phyloP scores from a whole-genome alignment of 768 basidiomycete species.

The Fistulinella prunicolor region DNA sequence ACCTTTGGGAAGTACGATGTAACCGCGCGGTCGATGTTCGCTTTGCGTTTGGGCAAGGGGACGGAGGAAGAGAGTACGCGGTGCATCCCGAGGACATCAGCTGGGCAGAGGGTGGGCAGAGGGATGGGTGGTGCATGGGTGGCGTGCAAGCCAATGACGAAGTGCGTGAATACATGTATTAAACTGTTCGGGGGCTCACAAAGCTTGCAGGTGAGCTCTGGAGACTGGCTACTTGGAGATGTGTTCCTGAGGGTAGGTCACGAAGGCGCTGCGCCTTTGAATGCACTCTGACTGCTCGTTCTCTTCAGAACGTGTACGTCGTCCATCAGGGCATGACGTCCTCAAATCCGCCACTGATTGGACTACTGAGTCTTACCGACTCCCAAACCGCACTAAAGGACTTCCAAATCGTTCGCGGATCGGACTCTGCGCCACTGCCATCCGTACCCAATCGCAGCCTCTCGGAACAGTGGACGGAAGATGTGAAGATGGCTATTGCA shows the following conservation, averaged over 20 bases:
- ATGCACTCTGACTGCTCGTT: conserved; percentile 2
- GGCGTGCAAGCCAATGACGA: conserved; percentile 54
- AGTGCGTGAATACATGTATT: conserved; percentile 28
- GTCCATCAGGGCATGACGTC: conserved; percentile 44
- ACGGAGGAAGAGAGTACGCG: conserved; percentile 35
- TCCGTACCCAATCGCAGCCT: conserved; percentile 3
- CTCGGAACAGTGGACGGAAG: conserved; percentile 13
- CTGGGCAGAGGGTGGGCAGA: conserved; percentile 42
- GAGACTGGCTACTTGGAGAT: conserved; percentile 63
- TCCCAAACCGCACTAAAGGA: conserved; percentile 32
- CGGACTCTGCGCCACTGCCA: conserved; percentile 35
- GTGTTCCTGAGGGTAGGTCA: conserved; percentile 49
- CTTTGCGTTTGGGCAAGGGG: conserved; percentile 42
- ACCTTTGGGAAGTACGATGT: conserved; percentile 51
- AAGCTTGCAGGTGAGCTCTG: conserved; percentile 42
- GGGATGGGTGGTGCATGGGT: conserved; percentile 52
- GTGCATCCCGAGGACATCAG: conserved; percentile 52
- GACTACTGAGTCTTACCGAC: conserved; percentile 46
- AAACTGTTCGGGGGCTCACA: neutral
- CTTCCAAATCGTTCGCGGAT: conserved; percentile 43
- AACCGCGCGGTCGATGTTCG: conserved; percentile 45
- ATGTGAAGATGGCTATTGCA: conserved; percentile 18
- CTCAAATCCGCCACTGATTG: conserved; percentile 41
- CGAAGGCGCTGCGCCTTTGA: neutral
- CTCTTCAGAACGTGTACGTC: conserved; percentile 50